Evolutionary conservation across 495 filamentous ascomycete genomes (phyloP).

Genomic region (Clavariopsis aquatica): DNA sequence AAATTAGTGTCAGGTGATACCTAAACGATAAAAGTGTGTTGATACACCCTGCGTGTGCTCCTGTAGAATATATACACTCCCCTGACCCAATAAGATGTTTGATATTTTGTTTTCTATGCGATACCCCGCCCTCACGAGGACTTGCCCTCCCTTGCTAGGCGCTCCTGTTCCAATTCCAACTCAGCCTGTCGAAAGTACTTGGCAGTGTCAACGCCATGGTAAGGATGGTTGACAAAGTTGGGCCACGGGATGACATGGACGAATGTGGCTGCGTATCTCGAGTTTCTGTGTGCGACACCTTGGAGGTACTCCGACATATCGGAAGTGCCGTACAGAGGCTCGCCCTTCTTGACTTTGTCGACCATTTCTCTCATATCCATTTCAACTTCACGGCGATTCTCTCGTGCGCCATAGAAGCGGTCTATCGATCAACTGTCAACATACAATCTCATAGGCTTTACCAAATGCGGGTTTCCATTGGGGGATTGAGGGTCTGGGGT

Average conservation of each 20-base stretch:
- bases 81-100: neutral
- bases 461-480: neutral
- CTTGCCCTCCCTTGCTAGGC: conserved; percentile 18
- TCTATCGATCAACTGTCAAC: conserved; percentile 13
- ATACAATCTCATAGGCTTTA: neutral
- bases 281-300: conserved; percentile 89
- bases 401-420: conserved; percentile 91
- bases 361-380: conserved; percentile 99
- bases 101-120: conserved; percentile 6
- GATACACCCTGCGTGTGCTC: conserved; percentile 23
- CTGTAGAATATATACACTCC: conserved; percentile 16
- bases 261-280: conserved; percentile 81
- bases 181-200: conserved; percentile 99
- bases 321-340: conserved; percentile 86
- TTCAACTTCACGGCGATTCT: conserved; percentile 87
- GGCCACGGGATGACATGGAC: conserved; percentile 87
- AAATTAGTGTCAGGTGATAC: neutral
- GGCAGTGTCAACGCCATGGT: conserved; percentile 94
- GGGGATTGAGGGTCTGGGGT: neutral
- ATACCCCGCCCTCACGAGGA: neutral
- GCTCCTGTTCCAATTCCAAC: conserved; percentile 82
- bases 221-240: conserved; percentile 95
- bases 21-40: conserved; percentile 22
- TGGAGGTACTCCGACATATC: conserved; percentile 81
- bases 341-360: conserved; percentile 82